Base-by-base conservation (phyloP, 176 grass and related monocot genomes). In the Juncus inflexus region DNA sequence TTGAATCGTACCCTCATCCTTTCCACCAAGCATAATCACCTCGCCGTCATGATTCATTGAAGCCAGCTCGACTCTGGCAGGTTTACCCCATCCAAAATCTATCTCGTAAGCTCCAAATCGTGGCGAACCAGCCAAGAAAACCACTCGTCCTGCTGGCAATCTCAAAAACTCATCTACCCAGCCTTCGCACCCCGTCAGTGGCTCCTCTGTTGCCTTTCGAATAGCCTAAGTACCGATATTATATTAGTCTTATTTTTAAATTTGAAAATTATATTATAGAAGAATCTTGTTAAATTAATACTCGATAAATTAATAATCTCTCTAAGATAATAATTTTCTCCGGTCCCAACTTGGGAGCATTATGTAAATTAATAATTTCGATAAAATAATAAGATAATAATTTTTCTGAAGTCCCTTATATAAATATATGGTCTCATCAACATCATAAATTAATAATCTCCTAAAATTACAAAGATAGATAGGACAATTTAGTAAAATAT, bases 51-150 rank as follows among this genome's bases (percentile, higher is more conserved):
- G 49, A 36, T 38, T 40, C 35, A 55, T 68, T 3, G 49, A 54
- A 37, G 35, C 35, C 11, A 55, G 37, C 28, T 68, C 65, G 1
- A 55, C 50, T 47, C 65, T 28, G n/a, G 4, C 65, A 38, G 65
- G 65, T 39, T 68, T 55, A 51, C 65, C 50, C 65, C 65, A 68
- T 3, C 65, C 65, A 14, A 68, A 68, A 40, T 68, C 65, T 4
- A 37, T 54, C 49, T 68, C 50, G 11, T 55, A 68, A 7, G 49
- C 65, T 47, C 52, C 38, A 13, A 68, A 40, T 37, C 4, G 28
- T 16, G 65, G 50, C 37, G 65, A 68, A 28, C 50, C 65, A 3
- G 6, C 10, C 9, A 55, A 52, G 28, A 7, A 39, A 3, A 55
- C 50, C 11, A 68, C 3, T 39, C 65, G 35, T 39, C 12, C 65